Evolutionary conservation across 208 protist genomes (phyloP).

Genomic region (Entamoeba histolytica): DNA sequence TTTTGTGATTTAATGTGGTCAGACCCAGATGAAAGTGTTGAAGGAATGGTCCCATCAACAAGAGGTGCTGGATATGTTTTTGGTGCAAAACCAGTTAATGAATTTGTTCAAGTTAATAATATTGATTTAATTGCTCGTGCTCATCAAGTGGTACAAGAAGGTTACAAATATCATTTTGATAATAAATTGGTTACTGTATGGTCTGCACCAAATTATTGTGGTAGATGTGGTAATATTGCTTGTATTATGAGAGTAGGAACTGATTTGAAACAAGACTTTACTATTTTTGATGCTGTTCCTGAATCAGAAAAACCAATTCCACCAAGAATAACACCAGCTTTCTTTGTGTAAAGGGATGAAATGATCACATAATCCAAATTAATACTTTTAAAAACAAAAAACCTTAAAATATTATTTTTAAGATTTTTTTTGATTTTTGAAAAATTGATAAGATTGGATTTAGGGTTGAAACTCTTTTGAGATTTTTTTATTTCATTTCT

Average conservation of each 20-base stretch:
- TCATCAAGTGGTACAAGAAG: constrained; percentile 81
- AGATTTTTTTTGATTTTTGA: no score
- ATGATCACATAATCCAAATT: no score
- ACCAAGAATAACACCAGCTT: background rate
- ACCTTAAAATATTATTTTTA: no score
- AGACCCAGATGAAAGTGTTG: constrained; percentile 27
- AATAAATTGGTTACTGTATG: constrained; percentile 71
- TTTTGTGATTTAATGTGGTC: constrained; percentile 49
- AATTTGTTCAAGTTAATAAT: constrained; percentile 14
- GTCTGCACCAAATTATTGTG: constrained; percentile 83
- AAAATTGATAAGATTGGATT: no score
- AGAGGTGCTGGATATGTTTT: constrained; percentile 96
- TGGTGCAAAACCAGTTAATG: constrained; percentile 71
- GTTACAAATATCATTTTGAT: constrained; percentile 52
- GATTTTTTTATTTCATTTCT: no score
- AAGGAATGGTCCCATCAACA: constrained; percentile 67
- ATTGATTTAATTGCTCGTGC: constrained; percentile 27
- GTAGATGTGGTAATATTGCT: constrained; percentile 84
- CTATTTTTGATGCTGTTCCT: constrained; percentile 90
- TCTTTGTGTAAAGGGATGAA: background rate
- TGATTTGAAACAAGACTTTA: constrained; percentile 62
- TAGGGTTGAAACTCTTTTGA: no score
- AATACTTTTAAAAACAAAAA: no score
- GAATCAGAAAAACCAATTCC: background rate
- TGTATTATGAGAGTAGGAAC: constrained; percentile 62